Base-by-base conservation (phyloP, 2,329 filamentous ascomycete genomes). In the Zasmidium citrigriseum region DNA sequence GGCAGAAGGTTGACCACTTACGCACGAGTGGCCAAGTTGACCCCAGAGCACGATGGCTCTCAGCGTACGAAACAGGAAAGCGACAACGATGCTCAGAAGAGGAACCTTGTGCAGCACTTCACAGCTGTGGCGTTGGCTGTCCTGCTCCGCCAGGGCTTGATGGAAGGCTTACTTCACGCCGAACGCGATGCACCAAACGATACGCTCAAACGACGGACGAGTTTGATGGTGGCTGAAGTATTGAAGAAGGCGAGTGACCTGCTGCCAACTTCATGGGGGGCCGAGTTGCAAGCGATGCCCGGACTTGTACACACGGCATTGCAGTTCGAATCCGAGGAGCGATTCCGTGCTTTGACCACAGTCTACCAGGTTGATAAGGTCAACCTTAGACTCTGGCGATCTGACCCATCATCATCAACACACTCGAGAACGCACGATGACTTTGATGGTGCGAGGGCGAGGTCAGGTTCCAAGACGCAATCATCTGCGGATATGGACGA, bases 301-400 rank as follows among this genome's bases (percentile, higher is more conserved):
- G 89, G 93, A 61, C 81, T 98, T 1, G 89, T 99, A 68, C 82
- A 88, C 5, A 86, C 88, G 0, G 91, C 93, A 3, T 83, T 90
- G 1, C 83, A 86, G 29, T 91, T 93, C 67, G 80, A 85, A 21
- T 81, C 86, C 20, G 86, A 93, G 25, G 83, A 86, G 22, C 87
- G 91, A 55, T 93, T 93, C 66, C 82, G 89, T 57, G 91, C 93
- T 5, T 93, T 91, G 7, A 88, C 91, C 7, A 96, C 96, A 18
- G 91, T 99, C 12, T 99, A 98, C 70, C 95, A 98, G 72, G 96
- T 99, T 54, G 96, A 96, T 77, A 97, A 93, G 71, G 92, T 99
- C 65, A 99, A 93, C 73, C 86, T 91, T 62, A 98, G 93, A 0
- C 78, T 99, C 14, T 96, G 96, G 71, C 85, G 92, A 57, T 96